phyloP scores from a whole-genome alignment of 768 basidiomycete genomes.

The Lentinus brumalis region DNA sequence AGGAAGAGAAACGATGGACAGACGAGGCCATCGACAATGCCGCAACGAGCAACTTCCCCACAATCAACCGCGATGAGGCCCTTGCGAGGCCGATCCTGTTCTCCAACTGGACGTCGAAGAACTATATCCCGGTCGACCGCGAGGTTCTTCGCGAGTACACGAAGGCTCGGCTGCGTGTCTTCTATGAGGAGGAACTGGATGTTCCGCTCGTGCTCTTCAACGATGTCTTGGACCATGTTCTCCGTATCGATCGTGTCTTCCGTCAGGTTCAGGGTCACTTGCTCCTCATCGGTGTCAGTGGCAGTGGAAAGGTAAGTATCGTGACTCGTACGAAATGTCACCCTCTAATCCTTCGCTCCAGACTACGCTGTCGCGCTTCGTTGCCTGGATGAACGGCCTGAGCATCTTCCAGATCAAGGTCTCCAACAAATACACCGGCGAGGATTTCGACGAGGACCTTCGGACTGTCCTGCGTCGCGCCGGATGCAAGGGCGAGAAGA shows the following conservation, averaged over 20 bases:
- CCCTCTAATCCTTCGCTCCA: slow-evolving; percentile 36
- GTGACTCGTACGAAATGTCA: neutral
- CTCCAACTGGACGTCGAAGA: slow-evolving; percentile 98
- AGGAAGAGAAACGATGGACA: slow-evolving; percentile 93
- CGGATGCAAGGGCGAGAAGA: slow-evolving; percentile 98
- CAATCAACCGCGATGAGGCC: slow-evolving; percentile 85
- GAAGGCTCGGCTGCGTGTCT: slow-evolving; percentile 94
- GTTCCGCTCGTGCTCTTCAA: slow-evolving; percentile 98
- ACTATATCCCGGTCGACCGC: slow-evolving; percentile 94
- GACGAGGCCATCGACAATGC: slow-evolving; percentile 86
- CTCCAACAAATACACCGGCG: slow-evolving; percentile 97
- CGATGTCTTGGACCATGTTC: slow-evolving; percentile 96
- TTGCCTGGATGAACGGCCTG: slow-evolving; percentile 99
- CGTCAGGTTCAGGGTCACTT: slow-evolving; percentile 97
- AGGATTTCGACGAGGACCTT: slow-evolving; percentile 98
- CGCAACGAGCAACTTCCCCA: slow-evolving; percentile 91
- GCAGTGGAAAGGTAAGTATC: slow-evolving; percentile 87
- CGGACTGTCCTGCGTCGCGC: slow-evolving; percentile 92
- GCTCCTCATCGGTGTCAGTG: slow-evolving; percentile 95
- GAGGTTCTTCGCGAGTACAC: slow-evolving; percentile 94
- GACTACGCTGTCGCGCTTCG: slow-evolving; percentile 98
- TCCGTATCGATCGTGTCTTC: slow-evolving; percentile 98
- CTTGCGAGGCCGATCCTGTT: slow-evolving; percentile 89
- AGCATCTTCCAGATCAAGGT: slow-evolving; percentile 99
- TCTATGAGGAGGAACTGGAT: slow-evolving; percentile 98